Base-by-base conservation (phyloP, 306 rosid species). In the Lupinus albus region DNA sequence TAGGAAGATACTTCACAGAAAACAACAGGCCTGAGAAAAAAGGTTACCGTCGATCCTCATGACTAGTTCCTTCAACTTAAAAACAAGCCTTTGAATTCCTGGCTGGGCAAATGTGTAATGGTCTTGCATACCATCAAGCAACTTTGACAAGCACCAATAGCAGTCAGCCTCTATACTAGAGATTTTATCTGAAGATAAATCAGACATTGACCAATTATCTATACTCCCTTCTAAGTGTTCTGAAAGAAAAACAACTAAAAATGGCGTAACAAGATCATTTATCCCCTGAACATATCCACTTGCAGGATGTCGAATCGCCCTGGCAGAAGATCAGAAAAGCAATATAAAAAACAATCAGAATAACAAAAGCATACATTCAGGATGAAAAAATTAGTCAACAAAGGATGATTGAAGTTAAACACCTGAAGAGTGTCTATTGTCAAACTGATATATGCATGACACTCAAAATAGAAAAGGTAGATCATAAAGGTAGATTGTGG, bases 231-330 rank as follows among this genome's bases (percentile, higher is more conserved):
- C 82, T 59, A 92, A 73, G 82, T 82, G 62, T 75, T 92, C 98
- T 70, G 98, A 86, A 78, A 92, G 79, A 83, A 92, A 89, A 73
- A 89, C 96, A 71, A 92, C 89, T 58, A 92, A 73, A 86, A 92
- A 92, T 8, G 98, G 98, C 12, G 98, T 89, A 57, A 73, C 95
- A 49, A 92, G 96, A 77, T 92, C 98, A 75, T 92, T 92, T 89
- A 92, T 92, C 76, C 98, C 98, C 88, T 89, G 98, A 70, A 92
- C 98, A 64, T 92, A 92, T 76, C 98, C 98, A 80, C 98, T 92
- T 60, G 98, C 98, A 61, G 98, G 98, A 84, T 92, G 98, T 62
- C 95, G 95, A 75, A 92, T 92, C 42, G 98, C 96, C 98, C 98
- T 92, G 83, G 61, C 68, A 80, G 51, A 55, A 75, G 18, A 76